Base-by-base conservation (phyloP, 176 grass and related monocot species). In the Eleusine indica region DNA sequence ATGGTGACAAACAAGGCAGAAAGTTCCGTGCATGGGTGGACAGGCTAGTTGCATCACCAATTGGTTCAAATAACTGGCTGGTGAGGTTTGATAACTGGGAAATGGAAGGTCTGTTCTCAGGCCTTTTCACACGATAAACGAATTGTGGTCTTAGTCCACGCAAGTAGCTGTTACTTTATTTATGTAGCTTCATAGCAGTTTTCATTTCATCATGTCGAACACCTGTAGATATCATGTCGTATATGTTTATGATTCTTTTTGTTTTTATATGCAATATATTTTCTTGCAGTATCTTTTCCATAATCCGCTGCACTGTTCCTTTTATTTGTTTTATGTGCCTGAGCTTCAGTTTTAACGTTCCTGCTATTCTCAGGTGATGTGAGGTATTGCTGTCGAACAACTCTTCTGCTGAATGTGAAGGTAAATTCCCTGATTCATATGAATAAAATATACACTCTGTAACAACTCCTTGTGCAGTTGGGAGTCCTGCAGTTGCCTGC, bases 21-120 rank as follows among this genome's bases (percentile, higher is more conserved):
- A 74, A n/a, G 10, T 98, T 95, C 85, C 78, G 80, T 32, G 66
- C 84, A 52, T 98, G 96, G 96, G 74, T 98, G 73, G 96, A 98
- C 70, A 95, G 89, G 82, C 58, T 95, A 85, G 66, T 89, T 74
- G 73, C 90, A 83, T 92, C 85, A 63, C 72, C 83, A 7, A 89
- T 92, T 67, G 82, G 87, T 49, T 80, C 85, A 76, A 85, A 68
- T 85, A 83, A 71, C 43, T 98, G 93, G 96, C 52, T 92, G 83
- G 91, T 94, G 48, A 98, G 90, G 73, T 94, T 98, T 83, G 88
- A 98, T 51, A 95, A 82, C 47, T 98, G 96, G 91, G 96, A 92
- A 69, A 75, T 90, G 52, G 79, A 94, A 87, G 96, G 96, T 98
- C 19, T 19, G 77, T 43, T 61, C 82, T 66, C 30, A 32, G 30